These are phyloP conservation scores for Cladobotryum mycophilum DNA, from an alignment of 2,329 filamentous ascomycete species.

Conservation along the genomic window DNA sequence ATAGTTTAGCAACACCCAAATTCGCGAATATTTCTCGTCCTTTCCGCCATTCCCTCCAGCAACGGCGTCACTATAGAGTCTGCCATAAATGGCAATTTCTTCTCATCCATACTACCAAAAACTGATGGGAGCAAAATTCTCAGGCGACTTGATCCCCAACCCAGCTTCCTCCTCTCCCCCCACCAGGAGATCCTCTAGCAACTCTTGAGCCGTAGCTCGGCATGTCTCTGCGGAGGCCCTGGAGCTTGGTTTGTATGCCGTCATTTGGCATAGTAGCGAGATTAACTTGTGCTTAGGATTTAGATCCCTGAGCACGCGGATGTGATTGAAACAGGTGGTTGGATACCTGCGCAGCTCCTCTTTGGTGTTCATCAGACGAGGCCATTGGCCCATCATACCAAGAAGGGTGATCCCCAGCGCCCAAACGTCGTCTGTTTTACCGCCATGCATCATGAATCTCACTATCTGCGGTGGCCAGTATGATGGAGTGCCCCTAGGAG, in stretches of 20 bases:
- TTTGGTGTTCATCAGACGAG: slow-evolving; percentile 12
- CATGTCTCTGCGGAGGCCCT: slow-evolving; percentile 19
- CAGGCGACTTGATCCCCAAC: slow-evolving; percentile 18
- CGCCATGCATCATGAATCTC: slow-evolving; percentile 13
- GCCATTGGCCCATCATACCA: slow-evolving; percentile 25
- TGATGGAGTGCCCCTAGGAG: slow-evolving; percentile 19
- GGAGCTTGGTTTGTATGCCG: slow-evolving; percentile 15
- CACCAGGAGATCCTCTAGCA: slow-evolving; percentile 4
- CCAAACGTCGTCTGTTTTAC: slow-evolving; percentile 28
- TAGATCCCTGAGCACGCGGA: slow-evolving; percentile 14
- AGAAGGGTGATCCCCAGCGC: slow-evolving; percentile 26
- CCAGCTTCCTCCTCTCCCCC: slow-evolving; percentile 1
- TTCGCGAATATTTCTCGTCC: too few species aligned
- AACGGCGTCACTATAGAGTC: too few species aligned
- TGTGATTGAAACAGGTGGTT: slow-evolving; percentile 19
- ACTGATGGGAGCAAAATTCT: slow-evolving; percentile 18
- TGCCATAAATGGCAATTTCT: too few species aligned
- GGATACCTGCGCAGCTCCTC: slow-evolving; percentile 19
- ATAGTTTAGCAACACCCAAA: too few species aligned
- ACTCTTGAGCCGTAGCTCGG: slow-evolving; percentile 5
- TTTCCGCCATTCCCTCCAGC: too few species aligned
- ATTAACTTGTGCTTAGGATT: slow-evolving; percentile 22
- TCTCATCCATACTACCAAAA: slow-evolving; percentile 18
- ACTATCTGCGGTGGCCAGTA: slow-evolving; percentile 28
- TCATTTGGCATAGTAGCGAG: slow-evolving; percentile 16